Conservation (phyloP, 2,329 filamentous ascomycete species). For the Xylariaceae sp. region DNA sequence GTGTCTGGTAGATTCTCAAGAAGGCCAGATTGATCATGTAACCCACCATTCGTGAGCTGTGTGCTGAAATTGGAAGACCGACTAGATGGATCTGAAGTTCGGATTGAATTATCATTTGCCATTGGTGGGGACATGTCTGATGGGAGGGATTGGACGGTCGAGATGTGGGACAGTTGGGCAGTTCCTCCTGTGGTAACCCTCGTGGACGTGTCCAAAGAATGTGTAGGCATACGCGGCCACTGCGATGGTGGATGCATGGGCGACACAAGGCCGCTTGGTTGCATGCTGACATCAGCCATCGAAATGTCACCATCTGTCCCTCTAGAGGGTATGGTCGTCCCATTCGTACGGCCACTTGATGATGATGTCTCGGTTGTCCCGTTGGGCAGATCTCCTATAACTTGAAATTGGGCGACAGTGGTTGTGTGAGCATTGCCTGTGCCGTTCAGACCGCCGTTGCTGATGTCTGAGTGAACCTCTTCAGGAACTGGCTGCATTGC, state of each 20-base stretch:
- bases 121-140: constrained; percentile 56
- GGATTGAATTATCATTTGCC: constrained; percentile 89
- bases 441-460: constrained; percentile 46
- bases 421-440: constrained; percentile 42
- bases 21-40: constrained; percentile 42
- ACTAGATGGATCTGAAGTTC: constrained; percentile 71
- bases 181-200: constrained; percentile 43
- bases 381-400: constrained; percentile 59
- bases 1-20: constrained; percentile 53
- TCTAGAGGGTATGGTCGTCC: constrained; percentile 49
- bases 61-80: constrained; percentile 65
- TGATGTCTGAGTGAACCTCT: constrained; percentile 50
- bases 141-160: constrained; percentile 57
- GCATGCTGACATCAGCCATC: constrained; percentile 56
- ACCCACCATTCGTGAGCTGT: constrained; percentile 67
- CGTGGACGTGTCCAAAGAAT: constrained; percentile 35
- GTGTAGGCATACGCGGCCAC: constrained; percentile 33
- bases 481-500: constrained; percentile 56
- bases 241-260: constrained; percentile 51
- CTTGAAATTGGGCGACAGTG: constrained; percentile 49
- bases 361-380: constrained; percentile 46
- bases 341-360: constrained; percentile 49
- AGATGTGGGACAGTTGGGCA: constrained; percentile 63
- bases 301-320: constrained; percentile 55
- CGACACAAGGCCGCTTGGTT: constrained; percentile 40